These are phyloP conservation scores for Microbotryum saponariae DNA, from an alignment of 1,284 basidiomycete species.

Conservation along the genomic window DNA sequence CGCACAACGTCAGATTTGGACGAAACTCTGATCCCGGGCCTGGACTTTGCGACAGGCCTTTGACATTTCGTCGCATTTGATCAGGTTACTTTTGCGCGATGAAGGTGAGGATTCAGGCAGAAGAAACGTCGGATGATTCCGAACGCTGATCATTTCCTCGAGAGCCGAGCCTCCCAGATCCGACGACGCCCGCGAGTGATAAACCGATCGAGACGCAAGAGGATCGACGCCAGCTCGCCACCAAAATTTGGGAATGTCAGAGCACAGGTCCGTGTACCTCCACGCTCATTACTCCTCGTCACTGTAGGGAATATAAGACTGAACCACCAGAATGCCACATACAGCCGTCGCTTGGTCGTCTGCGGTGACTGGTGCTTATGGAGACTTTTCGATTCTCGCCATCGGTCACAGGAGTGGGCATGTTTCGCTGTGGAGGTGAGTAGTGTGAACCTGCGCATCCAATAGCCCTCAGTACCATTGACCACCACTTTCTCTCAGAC, in stretches of 20 bases:
- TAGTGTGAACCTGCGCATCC: neutral
- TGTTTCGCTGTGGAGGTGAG: slow-evolving; percentile 24
- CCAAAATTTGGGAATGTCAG: slow-evolving; percentile 2
- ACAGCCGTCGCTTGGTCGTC: slow-evolving; percentile 20
- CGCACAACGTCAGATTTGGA: too few species aligned
- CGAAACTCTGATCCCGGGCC: neutral
- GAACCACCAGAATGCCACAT: too few species aligned
- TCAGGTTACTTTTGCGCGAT: neutral
- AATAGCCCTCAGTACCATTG: neutral
- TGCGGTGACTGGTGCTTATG: neutral
- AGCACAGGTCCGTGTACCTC: neutral
- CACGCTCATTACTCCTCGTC: too few species aligned
- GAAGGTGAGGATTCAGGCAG: neutral
- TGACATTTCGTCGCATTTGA: slow-evolving; percentile 4
- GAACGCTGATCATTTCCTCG: neutral
- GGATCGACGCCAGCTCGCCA: slow-evolving; percentile 9
- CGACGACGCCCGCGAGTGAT: neutral
- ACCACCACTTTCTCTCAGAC: neutral
- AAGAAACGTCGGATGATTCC: neutral
- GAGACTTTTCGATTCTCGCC: slow-evolving; percentile 19
- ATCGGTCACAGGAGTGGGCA: slow-evolving; percentile 25
- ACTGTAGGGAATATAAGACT: too few species aligned
- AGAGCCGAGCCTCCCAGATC: neutral
- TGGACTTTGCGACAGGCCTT: neutral
- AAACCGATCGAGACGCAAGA: neutral